Evolutionary conservation across 129 eudicot genomes (phyloP).

Genomic region (Gnaphalium uliginosum): DNA sequence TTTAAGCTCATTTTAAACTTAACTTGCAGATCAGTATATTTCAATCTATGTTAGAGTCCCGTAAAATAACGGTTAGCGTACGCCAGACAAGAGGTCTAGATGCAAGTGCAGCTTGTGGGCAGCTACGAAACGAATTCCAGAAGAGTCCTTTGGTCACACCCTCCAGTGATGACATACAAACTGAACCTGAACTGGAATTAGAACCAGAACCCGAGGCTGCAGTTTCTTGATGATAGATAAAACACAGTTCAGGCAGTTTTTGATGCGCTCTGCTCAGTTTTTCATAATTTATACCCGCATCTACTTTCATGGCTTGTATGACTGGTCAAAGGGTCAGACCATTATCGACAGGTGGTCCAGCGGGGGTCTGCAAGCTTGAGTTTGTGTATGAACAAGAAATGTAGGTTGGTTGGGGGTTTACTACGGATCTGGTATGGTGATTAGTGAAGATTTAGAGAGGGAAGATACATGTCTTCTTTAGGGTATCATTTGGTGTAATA

Average conservation of each 20-base stretch:
- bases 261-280: slow-evolving; percentile 11
- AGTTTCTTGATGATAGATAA: slow-evolving; percentile 33
- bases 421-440: slow-evolving; percentile 11
- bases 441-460: slow-evolving; percentile 1
- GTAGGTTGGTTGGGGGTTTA: slow-evolving; percentile 14
- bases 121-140: slow-evolving; percentile 86
- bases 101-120: slow-evolving; percentile 99
- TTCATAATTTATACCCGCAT: background rate
- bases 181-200: slow-evolving; percentile 27
- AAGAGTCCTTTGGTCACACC: slow-evolving; percentile 65
- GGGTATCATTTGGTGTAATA: slow-evolving; percentile 14
- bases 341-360: slow-evolving; percentile 11
- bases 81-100: slow-evolving; percentile 98
- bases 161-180: slow-evolving; percentile 32
- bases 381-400: background rate
- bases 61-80: slow-evolving; percentile 83
- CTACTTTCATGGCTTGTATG: slow-evolving; percentile 18
- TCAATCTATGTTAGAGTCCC: slow-evolving; percentile 69
- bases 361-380: slow-evolving; percentile 6
- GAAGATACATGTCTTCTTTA: slow-evolving; percentile 1
- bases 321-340: slow-evolving; percentile 25
- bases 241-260: background rate
- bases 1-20: background rate
- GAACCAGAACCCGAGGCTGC: slow-evolving; percentile 34
- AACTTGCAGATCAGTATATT: slow-evolving; percentile 61